phyloP scores from a whole-genome alignment of 768 basidiomycete genomes.

The Xanthoconium stramineum region DNA sequence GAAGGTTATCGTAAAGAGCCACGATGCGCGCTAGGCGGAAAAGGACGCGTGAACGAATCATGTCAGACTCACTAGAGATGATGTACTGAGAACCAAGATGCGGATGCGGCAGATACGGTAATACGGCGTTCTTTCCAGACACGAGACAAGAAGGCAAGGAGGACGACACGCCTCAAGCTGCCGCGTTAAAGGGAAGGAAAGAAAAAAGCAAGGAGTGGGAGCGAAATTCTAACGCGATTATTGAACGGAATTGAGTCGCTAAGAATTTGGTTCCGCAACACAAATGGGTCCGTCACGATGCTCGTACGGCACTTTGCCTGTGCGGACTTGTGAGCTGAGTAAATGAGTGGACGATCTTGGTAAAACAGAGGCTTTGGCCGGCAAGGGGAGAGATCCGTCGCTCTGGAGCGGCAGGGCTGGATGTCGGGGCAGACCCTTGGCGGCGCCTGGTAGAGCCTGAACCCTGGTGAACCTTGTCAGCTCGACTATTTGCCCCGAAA shows the following conservation, averaged over 20 bases:
- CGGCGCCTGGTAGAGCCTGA: constrained; percentile 25
- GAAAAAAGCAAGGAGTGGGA: constrained; percentile 31
- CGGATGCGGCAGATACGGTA: constrained; percentile 7
- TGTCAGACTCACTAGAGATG: constrained; percentile 31
- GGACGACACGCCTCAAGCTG: constrained; percentile 20
- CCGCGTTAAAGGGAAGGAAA: constrained; percentile 28
- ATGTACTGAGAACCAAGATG: constrained; percentile 28
- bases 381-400: constrained; percentile 15
- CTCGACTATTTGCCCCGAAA: constrained; percentile 33
- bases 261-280: constrained; percentile 35
- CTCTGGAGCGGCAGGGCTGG: background rate
- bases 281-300: constrained; percentile 31
- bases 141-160: constrained; percentile 22
- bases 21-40: constrained; percentile 29
- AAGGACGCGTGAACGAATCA: constrained; percentile 28
- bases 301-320: constrained; percentile 29
- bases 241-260: constrained; percentile 36
- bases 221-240: constrained; percentile 34
- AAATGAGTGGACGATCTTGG: constrained; percentile 25
- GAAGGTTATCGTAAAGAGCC: constrained; percentile 32
- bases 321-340: constrained; percentile 24
- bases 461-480: constrained; percentile 29
- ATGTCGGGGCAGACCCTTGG: constrained; percentile 27
- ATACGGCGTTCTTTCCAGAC: constrained; percentile 18
- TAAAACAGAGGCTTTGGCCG: constrained; percentile 13